A percentile compares a stretch with the other conserved stretches of the same genome.
These are phyloP conservation scores for Oryza brachyantha DNA, from an alignment of 176 grass and related monocot species.

Conservation along the genomic window DNA sequence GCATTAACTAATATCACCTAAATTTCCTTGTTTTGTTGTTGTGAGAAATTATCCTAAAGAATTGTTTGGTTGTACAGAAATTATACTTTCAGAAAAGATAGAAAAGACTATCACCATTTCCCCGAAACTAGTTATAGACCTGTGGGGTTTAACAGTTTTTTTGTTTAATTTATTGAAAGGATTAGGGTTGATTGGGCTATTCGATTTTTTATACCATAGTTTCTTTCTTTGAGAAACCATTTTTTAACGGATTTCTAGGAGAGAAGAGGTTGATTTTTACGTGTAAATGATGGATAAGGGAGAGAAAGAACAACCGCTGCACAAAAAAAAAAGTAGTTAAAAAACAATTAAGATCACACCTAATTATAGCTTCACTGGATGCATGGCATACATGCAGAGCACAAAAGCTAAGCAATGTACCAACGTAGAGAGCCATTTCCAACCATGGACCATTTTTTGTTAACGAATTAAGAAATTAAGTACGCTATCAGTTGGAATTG, in stretches of 20 bases:
- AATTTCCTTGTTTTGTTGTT: neutral
- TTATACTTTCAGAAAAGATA: neutral
- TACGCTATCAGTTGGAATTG: neutral
- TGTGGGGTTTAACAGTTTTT: too few species aligned
- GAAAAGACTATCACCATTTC: neutral
- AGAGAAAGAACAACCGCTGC: too few species aligned
- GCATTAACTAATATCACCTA: neutral
- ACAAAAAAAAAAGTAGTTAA: too few species aligned
- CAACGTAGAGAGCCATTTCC: neutral
- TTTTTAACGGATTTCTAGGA: too few species aligned
- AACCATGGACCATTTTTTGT: neutral
- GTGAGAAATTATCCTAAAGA: neutral
- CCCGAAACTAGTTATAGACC: too few species aligned
- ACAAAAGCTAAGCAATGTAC: neutral
- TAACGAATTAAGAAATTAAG: neutral
- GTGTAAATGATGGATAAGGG: too few species aligned
- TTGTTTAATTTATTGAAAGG: too few species aligned
- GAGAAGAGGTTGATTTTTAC: too few species aligned
- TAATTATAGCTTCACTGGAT: neutral
- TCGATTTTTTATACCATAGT: too few species aligned
- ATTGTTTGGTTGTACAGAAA: neutral
- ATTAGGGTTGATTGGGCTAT: too few species aligned
- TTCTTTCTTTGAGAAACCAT: too few species aligned
- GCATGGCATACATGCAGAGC: neutral
- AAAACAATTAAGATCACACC: too few species aligned